A percentile compares a stretch with the other conserved stretches of the same genome.
Conservation (phyloP, 2,329 filamentous ascomycete genomes). For the Ramularia endophylla region DNA sequence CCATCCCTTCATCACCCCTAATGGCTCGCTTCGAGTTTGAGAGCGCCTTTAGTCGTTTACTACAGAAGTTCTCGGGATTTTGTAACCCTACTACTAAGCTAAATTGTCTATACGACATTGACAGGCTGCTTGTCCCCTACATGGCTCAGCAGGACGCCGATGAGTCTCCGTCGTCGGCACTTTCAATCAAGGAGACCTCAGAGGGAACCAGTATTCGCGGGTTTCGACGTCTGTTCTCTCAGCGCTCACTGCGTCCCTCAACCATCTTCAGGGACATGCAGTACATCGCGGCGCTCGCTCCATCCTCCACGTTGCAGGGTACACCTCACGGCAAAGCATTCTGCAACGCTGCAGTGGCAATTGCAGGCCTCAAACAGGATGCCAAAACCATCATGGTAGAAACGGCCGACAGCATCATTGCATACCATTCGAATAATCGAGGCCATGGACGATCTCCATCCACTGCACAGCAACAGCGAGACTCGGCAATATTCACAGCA, state of each 20-base stretch:
- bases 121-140: slow-evolving; percentile 51
- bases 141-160: slow-evolving; percentile 11
- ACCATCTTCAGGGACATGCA: slow-evolving; percentile 46
- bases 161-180: slow-evolving; percentile 3
- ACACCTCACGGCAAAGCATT: slow-evolving; percentile 66
- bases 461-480: slow-evolving; percentile 29
- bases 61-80: slow-evolving; percentile 82
- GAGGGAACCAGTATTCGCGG: slow-evolving; percentile 16
- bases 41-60: slow-evolving; percentile 69
- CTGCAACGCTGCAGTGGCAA: slow-evolving; percentile 82
- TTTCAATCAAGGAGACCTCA: slow-evolving; percentile 2
- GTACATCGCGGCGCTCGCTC: slow-evolving; percentile 56
- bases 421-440: slow-evolving; percentile 62
- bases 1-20: background rate
- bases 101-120: slow-evolving; percentile 73
- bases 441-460: slow-evolving; percentile 28
- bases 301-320: slow-evolving; percentile 52
- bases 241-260: slow-evolving; percentile 40
- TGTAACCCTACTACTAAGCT: slow-evolving; percentile 85
- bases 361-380: slow-evolving; percentile 81
- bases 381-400: slow-evolving; percentile 80
- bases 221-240: slow-evolving; percentile 36
- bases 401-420: slow-evolving; percentile 63
- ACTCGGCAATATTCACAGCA: slow-evolving; percentile 26
- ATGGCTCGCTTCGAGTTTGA: slow-evolving; percentile 49